Evolutionary conservation across 495 filamentous ascomycete genomes (phyloP).

Genomic region (Poronia punctata): DNA sequence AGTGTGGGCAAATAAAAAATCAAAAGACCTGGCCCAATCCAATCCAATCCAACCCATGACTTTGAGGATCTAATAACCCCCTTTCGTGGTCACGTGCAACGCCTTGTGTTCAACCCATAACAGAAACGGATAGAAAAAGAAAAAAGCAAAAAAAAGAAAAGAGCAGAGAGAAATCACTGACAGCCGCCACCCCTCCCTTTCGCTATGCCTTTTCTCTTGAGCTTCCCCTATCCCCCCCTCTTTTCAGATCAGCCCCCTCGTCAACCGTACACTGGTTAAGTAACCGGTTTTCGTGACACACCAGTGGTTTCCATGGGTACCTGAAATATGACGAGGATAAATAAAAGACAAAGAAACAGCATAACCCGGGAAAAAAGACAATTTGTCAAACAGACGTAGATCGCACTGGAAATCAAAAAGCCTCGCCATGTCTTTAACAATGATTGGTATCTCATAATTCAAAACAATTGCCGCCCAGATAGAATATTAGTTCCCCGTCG

Average conservation of each 20-base stretch:
- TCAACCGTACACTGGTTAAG: conserved; percentile 1
- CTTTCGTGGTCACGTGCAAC: conserved; percentile 2
- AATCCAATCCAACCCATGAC: too few relatives aligned
- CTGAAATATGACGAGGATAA: too few relatives aligned
- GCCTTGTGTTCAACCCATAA: background rate
- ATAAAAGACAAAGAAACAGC: background rate
- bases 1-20: too few relatives aligned
- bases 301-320: too few relatives aligned
- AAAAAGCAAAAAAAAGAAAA: background rate
- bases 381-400: conserved; percentile 1
- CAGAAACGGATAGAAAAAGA: background rate
- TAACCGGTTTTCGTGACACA: too few relatives aligned
- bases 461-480: conserved; percentile 19
- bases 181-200: background rate
- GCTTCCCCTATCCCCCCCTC: background rate
- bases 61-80: background rate
- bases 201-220: conserved; percentile 3
- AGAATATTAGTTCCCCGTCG: conserved; percentile 1
- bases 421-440: conserved; percentile 6
- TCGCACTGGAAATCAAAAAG: conserved; percentile 3
- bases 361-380: background rate
- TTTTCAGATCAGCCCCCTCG: background rate
- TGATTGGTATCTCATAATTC: conserved; percentile 25
- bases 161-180: background rate
- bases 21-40: too few relatives aligned